These are phyloP conservation scores for Herpetospermum pedunculosum DNA, from an alignment of 306 rosid species.

Conservation along the genomic window DNA sequence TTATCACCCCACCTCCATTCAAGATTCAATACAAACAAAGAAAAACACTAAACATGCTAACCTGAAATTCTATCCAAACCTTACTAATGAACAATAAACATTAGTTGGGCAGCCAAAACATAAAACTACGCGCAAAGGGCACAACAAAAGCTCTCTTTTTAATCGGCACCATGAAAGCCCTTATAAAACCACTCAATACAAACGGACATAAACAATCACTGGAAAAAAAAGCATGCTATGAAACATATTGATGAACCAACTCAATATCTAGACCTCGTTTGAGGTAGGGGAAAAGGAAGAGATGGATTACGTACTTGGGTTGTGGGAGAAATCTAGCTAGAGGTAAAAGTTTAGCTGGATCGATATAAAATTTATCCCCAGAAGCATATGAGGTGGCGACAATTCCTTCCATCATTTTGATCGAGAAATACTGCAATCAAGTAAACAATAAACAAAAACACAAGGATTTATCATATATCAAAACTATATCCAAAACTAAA, in stretches of 20 bases:
- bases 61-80: neutral
- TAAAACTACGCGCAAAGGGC: neutral
- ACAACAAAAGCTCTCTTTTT: neutral
- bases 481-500: neutral
- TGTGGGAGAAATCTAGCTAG: conserved; percentile 93
- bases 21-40: neutral
- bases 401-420: conserved; percentile 93
- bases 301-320: conserved; percentile 58
- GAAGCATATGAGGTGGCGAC: conserved; percentile 68
- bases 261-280: neutral
- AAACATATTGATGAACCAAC: neutral
- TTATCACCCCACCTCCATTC: neutral
- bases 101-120: neutral
- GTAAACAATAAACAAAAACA: neutral
- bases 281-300: too few species aligned
- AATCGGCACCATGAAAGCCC: neutral
- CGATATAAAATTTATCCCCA: conserved; percentile 85
- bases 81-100: neutral
- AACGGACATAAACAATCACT: neutral
- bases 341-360: conserved; percentile 86
- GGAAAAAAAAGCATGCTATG: neutral
- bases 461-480: conserved; percentile 5
- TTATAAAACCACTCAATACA: neutral
- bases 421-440: conserved; percentile 51
- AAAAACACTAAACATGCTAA: neutral